phyloP scores from a whole-genome alignment of 805 yeast species.

The Ogataea paradorogensis region DNA sequence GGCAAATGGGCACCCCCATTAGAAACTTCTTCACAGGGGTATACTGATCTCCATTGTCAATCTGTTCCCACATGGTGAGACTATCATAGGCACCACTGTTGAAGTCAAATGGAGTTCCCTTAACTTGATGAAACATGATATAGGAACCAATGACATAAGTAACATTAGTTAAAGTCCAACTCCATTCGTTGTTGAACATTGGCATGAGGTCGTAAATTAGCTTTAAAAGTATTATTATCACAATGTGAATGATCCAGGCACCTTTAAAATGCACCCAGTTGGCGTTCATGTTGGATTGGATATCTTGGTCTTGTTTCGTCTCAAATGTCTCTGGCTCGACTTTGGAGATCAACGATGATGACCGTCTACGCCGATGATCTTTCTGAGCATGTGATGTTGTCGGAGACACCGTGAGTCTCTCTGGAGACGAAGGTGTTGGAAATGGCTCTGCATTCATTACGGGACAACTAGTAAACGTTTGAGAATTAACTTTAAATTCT shows the following conservation, averaged over 20 bases:
- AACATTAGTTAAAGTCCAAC: conserved; percentile 91
- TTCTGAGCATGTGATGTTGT: conserved; percentile 31
- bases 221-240: conserved; percentile 71
- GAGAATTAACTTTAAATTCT: background rate
- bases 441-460: conserved; percentile 29
- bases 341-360: conserved; percentile 87
- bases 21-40: conserved; percentile 95
- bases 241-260: conserved; percentile 93
- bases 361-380: conserved; percentile 56
- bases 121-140: conserved; percentile 93
- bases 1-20: conserved; percentile 85
- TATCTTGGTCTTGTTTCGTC: conserved; percentile 85
- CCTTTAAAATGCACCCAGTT: conserved; percentile 96
- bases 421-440: conserved; percentile 34
- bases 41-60: conserved; percentile 84
- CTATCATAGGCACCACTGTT: conserved; percentile 95
- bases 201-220: conserved; percentile 77
- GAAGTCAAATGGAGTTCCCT: conserved; percentile 97
- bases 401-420: conserved; percentile 34
- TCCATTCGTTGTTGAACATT: conserved; percentile 74
- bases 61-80: conserved; percentile 98
- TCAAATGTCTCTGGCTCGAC: conserved; percentile 91
- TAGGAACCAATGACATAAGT: conserved; percentile 90
- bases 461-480: background rate
- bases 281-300: conserved; percentile 88